Conservation (phyloP, 2,329 filamentous ascomycete genomes). For the Calonectria naviculata region DNA sequence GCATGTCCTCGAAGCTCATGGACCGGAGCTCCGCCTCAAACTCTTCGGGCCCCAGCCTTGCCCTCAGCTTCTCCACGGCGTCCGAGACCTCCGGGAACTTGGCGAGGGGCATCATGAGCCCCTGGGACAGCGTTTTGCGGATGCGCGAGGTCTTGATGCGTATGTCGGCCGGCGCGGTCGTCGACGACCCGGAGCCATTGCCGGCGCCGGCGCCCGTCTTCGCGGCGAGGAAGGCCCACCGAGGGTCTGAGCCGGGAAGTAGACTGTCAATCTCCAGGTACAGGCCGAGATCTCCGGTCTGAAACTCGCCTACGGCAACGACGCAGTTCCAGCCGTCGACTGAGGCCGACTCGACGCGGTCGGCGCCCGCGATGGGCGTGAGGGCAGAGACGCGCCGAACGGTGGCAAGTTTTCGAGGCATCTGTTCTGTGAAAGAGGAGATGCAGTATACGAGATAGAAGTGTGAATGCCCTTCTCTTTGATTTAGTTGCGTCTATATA, state of each 20-base stretch:
- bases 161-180: conserved; percentile 19
- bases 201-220: conserved; percentile 6
- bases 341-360: conserved; percentile 30
- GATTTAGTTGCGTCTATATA: background rate
- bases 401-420: conserved; percentile 37
- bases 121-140: conserved; percentile 33
- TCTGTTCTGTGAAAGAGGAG: background rate
- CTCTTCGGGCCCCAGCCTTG: background rate
- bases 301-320: conserved; percentile 27
- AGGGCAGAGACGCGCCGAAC: conserved; percentile 31
- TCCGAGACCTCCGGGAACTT: conserved; percentile 30
- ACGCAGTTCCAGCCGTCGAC: conserved; percentile 38
- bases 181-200: background rate
- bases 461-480: background rate
- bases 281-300: conserved; percentile 26
- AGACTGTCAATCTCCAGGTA: conserved; percentile 40
- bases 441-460: background rate
- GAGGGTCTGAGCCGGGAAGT: conserved; percentile 31
- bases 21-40: conserved; percentile 14
- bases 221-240: conserved; percentile 27
- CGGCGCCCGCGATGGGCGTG: conserved; percentile 30
- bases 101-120: conserved; percentile 31
- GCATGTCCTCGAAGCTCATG: conserved; percentile 31
- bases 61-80: background rate
- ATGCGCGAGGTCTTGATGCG: conserved; percentile 32